Conservation (phyloP, 805 yeast genomes). For the Middelhovenomyces tepae region DNA sequence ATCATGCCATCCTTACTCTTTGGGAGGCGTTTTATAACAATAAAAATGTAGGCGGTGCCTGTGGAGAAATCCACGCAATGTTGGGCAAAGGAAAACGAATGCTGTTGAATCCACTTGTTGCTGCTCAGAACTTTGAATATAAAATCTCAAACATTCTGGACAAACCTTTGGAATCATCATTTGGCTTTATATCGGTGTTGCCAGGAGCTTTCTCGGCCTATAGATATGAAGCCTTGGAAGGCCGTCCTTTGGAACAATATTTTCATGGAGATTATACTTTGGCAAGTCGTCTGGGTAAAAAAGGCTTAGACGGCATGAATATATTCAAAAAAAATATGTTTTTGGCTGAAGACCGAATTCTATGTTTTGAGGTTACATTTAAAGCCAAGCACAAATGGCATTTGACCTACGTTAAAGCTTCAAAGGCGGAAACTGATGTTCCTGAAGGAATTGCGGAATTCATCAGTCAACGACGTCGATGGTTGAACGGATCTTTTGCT, state of each 20-base stretch:
- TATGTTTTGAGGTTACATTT: conserved; percentile 57
- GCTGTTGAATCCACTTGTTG: conserved; percentile 48
- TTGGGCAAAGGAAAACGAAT: conserved; percentile 36
- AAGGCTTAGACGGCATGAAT: conserved; percentile 50
- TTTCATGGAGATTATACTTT: conserved; percentile 57
- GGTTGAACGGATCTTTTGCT: conserved; percentile 64
- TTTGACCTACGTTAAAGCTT: conserved; percentile 51
- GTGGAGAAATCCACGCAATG: conserved; percentile 62
- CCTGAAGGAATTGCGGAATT: conserved; percentile 56
- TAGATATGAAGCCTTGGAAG: conserved; percentile 49
- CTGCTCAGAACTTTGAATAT: conserved; percentile 59
- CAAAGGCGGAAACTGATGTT: conserved; percentile 61
- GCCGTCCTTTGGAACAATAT: conserved; percentile 58
- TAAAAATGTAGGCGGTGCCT: conserved; percentile 56
- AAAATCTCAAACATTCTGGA: conserved; percentile 60
- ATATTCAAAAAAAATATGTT: conserved; percentile 64
- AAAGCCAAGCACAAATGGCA: conserved; percentile 52
- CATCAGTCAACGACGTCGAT: conserved; percentile 55
- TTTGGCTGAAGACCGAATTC: conserved; percentile 59
- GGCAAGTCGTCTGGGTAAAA: conserved; percentile 36
- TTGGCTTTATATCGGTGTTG: conserved; percentile 55
- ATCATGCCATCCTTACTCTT: conserved; percentile 45
- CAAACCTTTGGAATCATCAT: conserved; percentile 56
- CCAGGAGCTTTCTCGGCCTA: conserved; percentile 68
- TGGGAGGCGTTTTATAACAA: conserved; percentile 58